A percentile compares a stretch with the other conserved stretches of the same genome.
Conservation (phyloP, 2,329 filamentous ascomycete species). For the Diaporthe sp. region DNA sequence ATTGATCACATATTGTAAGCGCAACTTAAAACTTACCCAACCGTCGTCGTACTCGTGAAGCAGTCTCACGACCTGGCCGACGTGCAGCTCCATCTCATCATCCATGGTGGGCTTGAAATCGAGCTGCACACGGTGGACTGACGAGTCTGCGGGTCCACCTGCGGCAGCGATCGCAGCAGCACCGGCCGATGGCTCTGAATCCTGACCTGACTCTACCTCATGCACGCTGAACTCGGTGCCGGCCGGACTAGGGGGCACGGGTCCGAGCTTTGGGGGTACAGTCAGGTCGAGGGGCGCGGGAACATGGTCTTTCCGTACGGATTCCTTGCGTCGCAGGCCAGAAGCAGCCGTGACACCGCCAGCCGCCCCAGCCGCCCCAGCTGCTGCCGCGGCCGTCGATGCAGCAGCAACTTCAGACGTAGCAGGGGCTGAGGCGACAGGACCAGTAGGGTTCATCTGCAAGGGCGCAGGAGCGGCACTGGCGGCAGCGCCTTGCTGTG, state of each 20-base stretch:
- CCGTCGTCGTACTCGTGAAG: conserved; percentile 98
- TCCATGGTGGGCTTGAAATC: conserved; percentile 94
- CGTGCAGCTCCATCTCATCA: conserved; percentile 85
- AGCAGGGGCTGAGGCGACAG: background rate
- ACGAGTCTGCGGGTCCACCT: conserved; percentile 66
- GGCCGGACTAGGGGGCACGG: conserved; percentile 66
- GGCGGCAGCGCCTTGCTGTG: conserved; percentile 72
- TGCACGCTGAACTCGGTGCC: conserved; percentile 70
- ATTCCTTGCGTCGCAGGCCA: conserved; percentile 62
- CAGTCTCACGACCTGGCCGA: conserved; percentile 87
- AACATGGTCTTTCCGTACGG: conserved; percentile 61
- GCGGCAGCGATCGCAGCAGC: conserved; percentile 72
- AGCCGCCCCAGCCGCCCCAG: conserved; percentile 28
- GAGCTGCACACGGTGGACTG: conserved; percentile 92
- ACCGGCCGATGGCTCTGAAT: conserved; percentile 59
- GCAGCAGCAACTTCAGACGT: background rate
- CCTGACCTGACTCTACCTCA: conserved; percentile 54
- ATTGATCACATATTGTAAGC: background rate
- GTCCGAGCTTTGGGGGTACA: conserved; percentile 46
- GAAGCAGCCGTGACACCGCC: conserved; percentile 41
- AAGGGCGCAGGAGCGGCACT: conserved; percentile 24
- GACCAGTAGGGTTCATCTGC: conserved; percentile 18
- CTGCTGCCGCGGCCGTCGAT: conserved; percentile 28
- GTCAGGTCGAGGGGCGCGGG: conserved; percentile 66
- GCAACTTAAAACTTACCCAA: conserved; percentile 77